These are phyloP conservation scores for Madurella fahalii DNA, from an alignment of 2,329 filamentous ascomycete species.

Conservation along the genomic window DNA sequence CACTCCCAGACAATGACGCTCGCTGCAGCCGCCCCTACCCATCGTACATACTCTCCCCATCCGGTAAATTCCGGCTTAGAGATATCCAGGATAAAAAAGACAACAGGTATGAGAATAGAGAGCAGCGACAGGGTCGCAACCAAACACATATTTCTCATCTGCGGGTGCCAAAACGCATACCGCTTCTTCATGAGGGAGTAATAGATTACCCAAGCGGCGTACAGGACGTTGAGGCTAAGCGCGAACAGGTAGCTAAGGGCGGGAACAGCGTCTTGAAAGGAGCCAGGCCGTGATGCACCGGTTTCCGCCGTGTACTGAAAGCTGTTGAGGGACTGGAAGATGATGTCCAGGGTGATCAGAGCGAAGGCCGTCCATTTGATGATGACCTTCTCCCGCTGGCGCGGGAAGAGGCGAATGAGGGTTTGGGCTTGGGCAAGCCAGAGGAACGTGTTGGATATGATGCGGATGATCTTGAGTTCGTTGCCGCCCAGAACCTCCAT, in stretches of 20 bases:
- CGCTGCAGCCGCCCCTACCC: slow-evolving; percentile 91
- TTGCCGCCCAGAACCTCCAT: slow-evolving; percentile 75
- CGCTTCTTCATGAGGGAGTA: slow-evolving; percentile 88
- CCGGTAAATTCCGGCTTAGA: slow-evolving; percentile 78
- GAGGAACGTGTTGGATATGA: slow-evolving; percentile 93
- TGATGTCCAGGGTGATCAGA: slow-evolving; percentile 82
- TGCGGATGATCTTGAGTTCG: slow-evolving; percentile 82
- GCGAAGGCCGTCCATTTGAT: slow-evolving; percentile 99
- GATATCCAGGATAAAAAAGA: slow-evolving; percentile 91
- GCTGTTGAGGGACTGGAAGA: slow-evolving; percentile 88
- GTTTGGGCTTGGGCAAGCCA: slow-evolving; percentile 98
- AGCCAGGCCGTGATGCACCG: slow-evolving; percentile 56
- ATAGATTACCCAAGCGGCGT: slow-evolving; percentile 91
- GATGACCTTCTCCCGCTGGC: slow-evolving; percentile 94
- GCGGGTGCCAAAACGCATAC: slow-evolving; percentile 83
- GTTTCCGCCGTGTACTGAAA: slow-evolving; percentile 58
- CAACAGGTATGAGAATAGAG: slow-evolving; percentile 81
- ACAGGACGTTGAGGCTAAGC: slow-evolving; percentile 77
- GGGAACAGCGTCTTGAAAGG: slow-evolving; percentile 85
- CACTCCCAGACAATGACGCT: slow-evolving; percentile 98
- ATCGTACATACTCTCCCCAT: slow-evolving; percentile 93
- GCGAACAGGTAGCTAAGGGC: slow-evolving; percentile 90
- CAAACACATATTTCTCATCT: slow-evolving; percentile 84
- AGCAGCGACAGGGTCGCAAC: slow-evolving; percentile 74
- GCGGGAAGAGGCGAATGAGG: slow-evolving; percentile 88